A percentile compares a stretch with the other conserved stretches of the same genome.
phyloP scores from a whole-genome alignment of 2,329 filamentous ascomycete genomes.

The Trichoderma polysporum region DNA sequence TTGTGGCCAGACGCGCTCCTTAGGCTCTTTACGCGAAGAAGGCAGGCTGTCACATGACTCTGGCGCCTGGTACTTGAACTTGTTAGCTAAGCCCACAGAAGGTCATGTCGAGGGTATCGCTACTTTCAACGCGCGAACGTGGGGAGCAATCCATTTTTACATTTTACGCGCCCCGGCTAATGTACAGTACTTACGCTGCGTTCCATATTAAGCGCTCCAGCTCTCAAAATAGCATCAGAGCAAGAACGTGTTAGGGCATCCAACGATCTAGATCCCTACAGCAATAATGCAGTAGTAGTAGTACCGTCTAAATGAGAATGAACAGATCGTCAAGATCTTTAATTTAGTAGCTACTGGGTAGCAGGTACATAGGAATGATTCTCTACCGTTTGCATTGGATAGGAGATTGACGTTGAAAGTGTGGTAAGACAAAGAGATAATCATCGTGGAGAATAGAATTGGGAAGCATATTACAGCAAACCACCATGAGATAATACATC shows the following conservation, averaged over 20 bases:
- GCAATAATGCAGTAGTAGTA: no score
- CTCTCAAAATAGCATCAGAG: not conserved
- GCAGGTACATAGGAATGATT: no score
- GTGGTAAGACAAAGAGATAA: no score
- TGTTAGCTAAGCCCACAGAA: not conserved
- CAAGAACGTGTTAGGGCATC: no score
- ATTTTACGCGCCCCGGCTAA: constrained; percentile 10
- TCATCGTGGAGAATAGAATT: not conserved
- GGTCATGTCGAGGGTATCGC: not conserved
- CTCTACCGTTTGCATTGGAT: no score
- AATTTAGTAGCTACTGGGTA: no score
- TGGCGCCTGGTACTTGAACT: not conserved
- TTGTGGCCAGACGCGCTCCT: constrained; percentile 22
- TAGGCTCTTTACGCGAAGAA: constrained; percentile 36
- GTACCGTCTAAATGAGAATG: no score
- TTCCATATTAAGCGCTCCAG: not conserved
- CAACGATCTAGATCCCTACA: not conserved
- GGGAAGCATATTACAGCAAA: not conserved
- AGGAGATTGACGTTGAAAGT: no score
- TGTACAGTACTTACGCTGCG: not conserved
- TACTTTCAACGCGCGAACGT: not conserved
- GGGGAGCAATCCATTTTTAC: not conserved
- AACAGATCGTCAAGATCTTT: no score
- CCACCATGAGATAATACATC: not conserved
- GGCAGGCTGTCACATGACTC: constrained; percentile 39